Conservation (phyloP, 1,284 basidiomycete genomes). For the Trametes sp. region DNA sequence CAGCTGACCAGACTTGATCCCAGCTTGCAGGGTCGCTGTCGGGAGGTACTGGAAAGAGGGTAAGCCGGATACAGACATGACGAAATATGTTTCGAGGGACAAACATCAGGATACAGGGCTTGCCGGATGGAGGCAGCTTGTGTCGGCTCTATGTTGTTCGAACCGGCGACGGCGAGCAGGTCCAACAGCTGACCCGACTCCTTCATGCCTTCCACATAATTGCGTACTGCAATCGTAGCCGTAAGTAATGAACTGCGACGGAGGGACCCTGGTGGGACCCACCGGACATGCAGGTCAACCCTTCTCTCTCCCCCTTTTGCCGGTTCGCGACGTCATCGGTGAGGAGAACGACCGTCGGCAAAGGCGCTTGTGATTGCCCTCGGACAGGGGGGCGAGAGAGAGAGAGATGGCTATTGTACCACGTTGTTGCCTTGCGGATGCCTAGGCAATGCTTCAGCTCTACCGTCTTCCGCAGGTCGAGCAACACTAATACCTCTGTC, state of each 20-base stretch:
- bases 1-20: constrained; percentile 85
- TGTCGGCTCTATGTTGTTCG: constrained; percentile 68
- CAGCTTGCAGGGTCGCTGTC: constrained; percentile 77
- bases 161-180: constrained; percentile 74
- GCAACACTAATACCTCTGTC: constrained; percentile 72
- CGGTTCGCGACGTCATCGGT: constrained; percentile 93
- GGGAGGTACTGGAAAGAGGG: constrained; percentile 77
- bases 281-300: constrained; percentile 75
- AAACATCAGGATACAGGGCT: constrained; percentile 82
- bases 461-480: neutral
- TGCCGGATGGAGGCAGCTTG: constrained; percentile 59
- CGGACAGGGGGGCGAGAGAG: constrained; percentile 60
- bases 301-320: constrained; percentile 75
- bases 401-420: constrained; percentile 83
- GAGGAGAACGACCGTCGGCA: constrained; percentile 79
- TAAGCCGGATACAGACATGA: constrained; percentile 8
- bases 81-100: neutral
- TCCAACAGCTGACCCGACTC: constrained; percentile 77
- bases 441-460: constrained; percentile 50
- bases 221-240: constrained; percentile 56
- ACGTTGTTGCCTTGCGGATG: constrained; percentile 84
- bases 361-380: constrained; percentile 48
- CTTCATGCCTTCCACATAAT: constrained; percentile 81
- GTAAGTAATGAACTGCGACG: constrained; percentile 1
- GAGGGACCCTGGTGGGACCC: constrained; percentile 20